phyloP scores from a whole-genome alignment of 306 rosid species.

The Dalbergia cultrata region DNA sequence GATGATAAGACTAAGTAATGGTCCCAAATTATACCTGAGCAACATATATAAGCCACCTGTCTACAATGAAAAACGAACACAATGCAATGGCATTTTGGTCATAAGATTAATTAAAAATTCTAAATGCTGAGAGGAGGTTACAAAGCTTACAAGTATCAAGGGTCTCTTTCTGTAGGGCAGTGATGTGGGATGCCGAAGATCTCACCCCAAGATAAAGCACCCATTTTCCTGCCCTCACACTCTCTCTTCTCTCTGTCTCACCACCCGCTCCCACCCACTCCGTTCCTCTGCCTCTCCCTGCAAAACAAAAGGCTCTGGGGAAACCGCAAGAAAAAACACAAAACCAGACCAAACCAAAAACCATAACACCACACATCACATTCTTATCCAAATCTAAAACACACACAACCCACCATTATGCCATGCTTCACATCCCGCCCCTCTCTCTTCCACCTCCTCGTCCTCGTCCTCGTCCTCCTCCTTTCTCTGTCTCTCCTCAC shows the following conservation, averaged over 20 bases:
- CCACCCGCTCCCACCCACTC: constrained; percentile 31
- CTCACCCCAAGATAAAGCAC: background rate
- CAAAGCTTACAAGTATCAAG: background rate
- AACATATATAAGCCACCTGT: no score
- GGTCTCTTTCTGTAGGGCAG: constrained; percentile 1
- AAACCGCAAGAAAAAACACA: constrained; percentile 43
- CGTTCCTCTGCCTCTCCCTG: constrained; percentile 44
- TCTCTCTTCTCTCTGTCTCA: background rate
- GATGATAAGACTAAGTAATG: no score
- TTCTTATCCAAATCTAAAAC: background rate
- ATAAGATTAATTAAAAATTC: no score
- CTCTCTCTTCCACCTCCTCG: constrained; percentile 11
- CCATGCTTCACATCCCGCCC: constrained; percentile 43
- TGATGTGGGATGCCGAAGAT: constrained; percentile 27
- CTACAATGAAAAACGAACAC: no score
- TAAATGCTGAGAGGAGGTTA: background rate
- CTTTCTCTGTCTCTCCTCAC: constrained; percentile 40
- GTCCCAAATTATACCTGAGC: no score
- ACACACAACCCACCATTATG: constrained; percentile 49
- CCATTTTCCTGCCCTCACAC: no score
- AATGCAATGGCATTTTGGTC: no score
- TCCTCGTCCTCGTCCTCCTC: constrained; percentile 39
- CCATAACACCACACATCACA: background rate
- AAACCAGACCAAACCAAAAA: constrained; percentile 3
- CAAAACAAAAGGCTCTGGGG: constrained; percentile 48